Evolutionary conservation across 345 rosid species (phyloP).

Genomic region (Rhodomyrtus tomentosa): DNA sequence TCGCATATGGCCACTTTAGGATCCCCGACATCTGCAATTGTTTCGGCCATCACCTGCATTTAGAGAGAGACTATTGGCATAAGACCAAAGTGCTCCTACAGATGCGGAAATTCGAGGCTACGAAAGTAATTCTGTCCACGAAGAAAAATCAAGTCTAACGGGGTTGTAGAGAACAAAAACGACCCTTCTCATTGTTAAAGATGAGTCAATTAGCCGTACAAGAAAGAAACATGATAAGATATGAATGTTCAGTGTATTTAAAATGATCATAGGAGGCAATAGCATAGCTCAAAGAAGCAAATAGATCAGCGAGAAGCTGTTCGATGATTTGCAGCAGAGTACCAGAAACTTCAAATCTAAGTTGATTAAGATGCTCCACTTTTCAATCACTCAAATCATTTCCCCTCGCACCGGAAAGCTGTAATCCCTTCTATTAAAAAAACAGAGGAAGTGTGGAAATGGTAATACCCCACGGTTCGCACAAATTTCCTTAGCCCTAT

Average conservation of each 20-base stretch:
- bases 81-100: neutral
- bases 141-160: neutral
- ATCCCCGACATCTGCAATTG: constrained; percentile 40
- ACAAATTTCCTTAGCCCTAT: constrained; percentile 21
- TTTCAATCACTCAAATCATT: neutral
- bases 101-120: neutral
- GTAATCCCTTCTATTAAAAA: neutral
- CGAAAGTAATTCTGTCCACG: neutral
- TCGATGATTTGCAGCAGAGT: neutral
- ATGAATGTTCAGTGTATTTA: neutral
- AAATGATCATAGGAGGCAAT: neutral
- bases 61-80: neutral
- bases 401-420: neutral
- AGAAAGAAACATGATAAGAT: neutral
- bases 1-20: constrained; percentile 48
- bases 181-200: neutral
- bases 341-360: neutral
- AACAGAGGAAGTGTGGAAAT: neutral
- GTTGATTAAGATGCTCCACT: neutral
- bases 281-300: neutral
- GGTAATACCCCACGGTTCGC: constrained; percentile 17
- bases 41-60: constrained; percentile 28
- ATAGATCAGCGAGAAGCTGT: neutral
- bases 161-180: neutral
- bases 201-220: neutral